phyloP scores from a whole-genome alignment of 2,329 filamentous ascomycete species.

The Chalaropsis ovoidea region DNA sequence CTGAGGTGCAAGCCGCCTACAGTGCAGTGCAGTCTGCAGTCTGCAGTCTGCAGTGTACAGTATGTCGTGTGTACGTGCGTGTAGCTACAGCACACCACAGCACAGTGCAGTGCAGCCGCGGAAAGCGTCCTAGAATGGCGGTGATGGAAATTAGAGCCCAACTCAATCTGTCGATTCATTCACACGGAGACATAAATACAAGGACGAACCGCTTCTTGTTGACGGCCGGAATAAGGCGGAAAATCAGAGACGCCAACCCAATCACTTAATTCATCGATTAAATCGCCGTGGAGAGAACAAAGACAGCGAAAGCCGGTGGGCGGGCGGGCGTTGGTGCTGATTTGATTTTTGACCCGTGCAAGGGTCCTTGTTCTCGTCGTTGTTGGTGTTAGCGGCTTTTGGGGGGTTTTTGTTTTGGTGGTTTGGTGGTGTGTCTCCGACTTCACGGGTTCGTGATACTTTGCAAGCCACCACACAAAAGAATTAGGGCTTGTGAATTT shows the following conservation, averaged over 20 bases:
- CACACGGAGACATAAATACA: not conserved
- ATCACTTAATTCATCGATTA: not conserved
- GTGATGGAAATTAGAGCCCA: slow-evolving; percentile 11
- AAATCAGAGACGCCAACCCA: too few relatives aligned
- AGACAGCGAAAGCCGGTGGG: not conserved
- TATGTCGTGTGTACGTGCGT: not conserved
- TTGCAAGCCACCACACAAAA: not conserved
- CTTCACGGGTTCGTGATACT: not conserved
- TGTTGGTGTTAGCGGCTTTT: not conserved
- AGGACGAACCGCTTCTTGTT: not conserved
- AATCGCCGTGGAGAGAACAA: not conserved
- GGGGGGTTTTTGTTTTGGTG: not conserved
- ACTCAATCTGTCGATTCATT: too few relatives aligned
- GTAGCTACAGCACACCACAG: not conserved
- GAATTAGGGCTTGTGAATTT: not conserved
- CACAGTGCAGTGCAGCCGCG: not conserved
- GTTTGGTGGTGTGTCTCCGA: not conserved
- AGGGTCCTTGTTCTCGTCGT: not conserved
- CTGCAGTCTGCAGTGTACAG: not conserved
- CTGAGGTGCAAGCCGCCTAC: not conserved
- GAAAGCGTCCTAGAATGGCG: not conserved
- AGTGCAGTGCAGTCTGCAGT: too few relatives aligned
- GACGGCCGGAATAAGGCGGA: too few relatives aligned
- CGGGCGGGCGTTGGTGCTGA: too few relatives aligned
- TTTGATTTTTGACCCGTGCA: not conserved